A percentile compares a stretch with the other conserved stretches of the same genome.
phyloP scores from a whole-genome alignment of 257 asterid genomes.

The Solanum infundibuliforme region DNA sequence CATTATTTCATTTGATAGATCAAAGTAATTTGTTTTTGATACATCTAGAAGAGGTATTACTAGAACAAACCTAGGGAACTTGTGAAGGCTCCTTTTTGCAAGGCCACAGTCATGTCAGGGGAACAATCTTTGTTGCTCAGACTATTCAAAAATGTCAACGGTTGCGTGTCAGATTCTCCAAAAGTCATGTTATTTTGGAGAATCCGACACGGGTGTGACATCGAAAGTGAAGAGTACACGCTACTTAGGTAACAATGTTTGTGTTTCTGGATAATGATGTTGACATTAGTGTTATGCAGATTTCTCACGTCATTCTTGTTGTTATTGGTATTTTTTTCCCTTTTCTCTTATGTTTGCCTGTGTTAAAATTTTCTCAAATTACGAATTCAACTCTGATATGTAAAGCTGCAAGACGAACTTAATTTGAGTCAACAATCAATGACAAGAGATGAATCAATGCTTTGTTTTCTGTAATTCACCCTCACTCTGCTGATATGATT shows the following conservation, averaged over 20 bases:
- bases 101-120: not conserved
- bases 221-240: not conserved
- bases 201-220: not conserved
- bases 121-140: not conserved
- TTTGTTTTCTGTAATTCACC: not conserved
- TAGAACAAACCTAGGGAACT: not conserved
- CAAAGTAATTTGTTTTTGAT: not conserved
- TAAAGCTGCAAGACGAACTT: not conserved
- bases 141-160: not conserved
- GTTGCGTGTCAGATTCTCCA: not conserved
- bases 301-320: not conserved
- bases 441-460: not conserved
- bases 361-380: not conserved
- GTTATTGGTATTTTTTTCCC: not conserved
- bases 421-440: not conserved
- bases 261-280: not conserved
- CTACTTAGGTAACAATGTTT: not conserved
- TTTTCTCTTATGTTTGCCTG: not conserved
- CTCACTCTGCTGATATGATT: not conserved
- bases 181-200: not conserved
- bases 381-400: not conserved
- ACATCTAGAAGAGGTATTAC: not conserved
- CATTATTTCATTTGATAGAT: not conserved
- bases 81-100: not conserved
- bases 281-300: not conserved